Evolutionary conservation across 345 rosid species (phyloP), one percentile per base, ranked within the genome.

Genomic region (Citrus reticulata): DNA sequence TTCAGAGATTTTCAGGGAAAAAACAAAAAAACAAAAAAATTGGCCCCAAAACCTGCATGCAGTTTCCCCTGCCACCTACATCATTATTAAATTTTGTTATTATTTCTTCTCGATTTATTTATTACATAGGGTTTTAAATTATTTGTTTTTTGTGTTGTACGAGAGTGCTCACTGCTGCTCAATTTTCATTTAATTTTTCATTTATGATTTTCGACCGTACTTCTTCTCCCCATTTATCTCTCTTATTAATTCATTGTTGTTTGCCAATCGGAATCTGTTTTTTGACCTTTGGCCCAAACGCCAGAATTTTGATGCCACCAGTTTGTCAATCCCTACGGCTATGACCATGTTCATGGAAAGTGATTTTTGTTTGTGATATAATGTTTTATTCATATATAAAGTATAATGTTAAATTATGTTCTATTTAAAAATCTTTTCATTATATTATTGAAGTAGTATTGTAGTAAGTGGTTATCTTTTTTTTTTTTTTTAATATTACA

Each of bases 151-250:
- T 32, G 22, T 37, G 4, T 27, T 57, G 32, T 68, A 66, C 60
- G 9, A n/a, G 32, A 17, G 27, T 19, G 39, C 73, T 63, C 57
- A 1, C 20, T 51, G 17, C 57, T 17, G 17, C 64, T 73, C 22
- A 8, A 14, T 0, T 22, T 29, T 29, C 30, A 46, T 29, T 54
- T 32, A 32, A 77, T 68, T 58, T 58, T 24, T 69, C 81, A 74
- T 78, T 82, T 68, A 82, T 78, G 76, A 14, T 62, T 60, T 70
- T 73, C 69, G 51, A 16, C 70, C 62, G 57, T 75, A 75, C 68
- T 19, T 9, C 57, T 17, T 9, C 27, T 63, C 14, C 2, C 13
- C 14, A 5, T 63, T 30, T n/a, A 60, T 74, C 24, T 68, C 16
- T 40, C 29, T 59, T 54, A 37, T 58, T 34, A 54, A 39, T 54